Evolutionary conservation across 192 early-diverging fungal genomes (phyloP).

Genomic region (Umbelopsis isabellina): DNA sequence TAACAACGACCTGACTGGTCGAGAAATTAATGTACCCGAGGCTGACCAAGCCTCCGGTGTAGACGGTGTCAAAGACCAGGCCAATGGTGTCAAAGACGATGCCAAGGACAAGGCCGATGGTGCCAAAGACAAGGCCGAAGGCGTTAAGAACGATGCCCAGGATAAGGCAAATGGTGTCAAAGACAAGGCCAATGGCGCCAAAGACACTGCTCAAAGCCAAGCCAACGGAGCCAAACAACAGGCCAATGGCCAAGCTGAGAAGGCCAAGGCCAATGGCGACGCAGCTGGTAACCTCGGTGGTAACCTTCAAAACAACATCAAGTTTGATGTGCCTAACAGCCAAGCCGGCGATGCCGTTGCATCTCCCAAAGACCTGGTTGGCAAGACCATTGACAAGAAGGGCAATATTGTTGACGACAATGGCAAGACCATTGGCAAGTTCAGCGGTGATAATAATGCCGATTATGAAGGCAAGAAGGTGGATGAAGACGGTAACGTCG

Average conservation of each 20-base stretch:
- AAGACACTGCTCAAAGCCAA: not conserved
- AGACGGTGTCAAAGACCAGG: not conserved
- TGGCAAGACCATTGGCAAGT: constrained; percentile 15
- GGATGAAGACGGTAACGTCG: constrained; percentile 23
- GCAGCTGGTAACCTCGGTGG: not conserved
- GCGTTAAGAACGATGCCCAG: not conserved
- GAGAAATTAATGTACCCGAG: not conserved
- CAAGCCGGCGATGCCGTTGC: not conserved
- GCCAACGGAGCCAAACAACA: too few species aligned
- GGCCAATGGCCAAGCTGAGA: too few species aligned
- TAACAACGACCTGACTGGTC: not conserved
- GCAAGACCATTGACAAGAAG: constrained; percentile 21
- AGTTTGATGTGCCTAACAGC: not conserved
- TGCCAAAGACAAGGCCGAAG: not conserved
- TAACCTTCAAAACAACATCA: not conserved
- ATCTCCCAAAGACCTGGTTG: not conserved
- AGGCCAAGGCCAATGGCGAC: not conserved
- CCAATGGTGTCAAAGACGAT: not conserved
- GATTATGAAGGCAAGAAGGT: constrained; percentile 18
- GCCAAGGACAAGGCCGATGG: not conserved
- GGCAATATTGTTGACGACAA: constrained; percentile 18
- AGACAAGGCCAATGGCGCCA: not conserved
- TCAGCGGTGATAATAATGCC: not conserved
- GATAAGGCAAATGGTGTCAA: too few species aligned
- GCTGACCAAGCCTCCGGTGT: not conserved